Percentiles rank a stretch among this genome's conserved stretches.
phyloP scores from a whole-genome alignment of 2,329 filamentous ascomycete species.

The Xylariaceae sp. region DNA sequence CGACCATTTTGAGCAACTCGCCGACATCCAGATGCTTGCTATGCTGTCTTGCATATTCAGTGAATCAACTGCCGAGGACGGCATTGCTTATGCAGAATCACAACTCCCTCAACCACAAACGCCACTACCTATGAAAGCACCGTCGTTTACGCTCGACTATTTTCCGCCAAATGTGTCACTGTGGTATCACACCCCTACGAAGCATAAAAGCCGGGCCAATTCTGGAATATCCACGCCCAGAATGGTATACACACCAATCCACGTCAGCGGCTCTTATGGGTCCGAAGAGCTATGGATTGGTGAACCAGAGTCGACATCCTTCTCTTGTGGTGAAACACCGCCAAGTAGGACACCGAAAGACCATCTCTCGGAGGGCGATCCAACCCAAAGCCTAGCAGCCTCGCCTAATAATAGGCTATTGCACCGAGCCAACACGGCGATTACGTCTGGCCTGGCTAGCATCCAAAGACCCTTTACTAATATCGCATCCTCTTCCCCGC shows the following conservation, averaged over 20 bases:
- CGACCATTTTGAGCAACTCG: slow-evolving; percentile 54
- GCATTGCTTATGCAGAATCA: slow-evolving; percentile 52
- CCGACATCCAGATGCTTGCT: slow-evolving; percentile 64
- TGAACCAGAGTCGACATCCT: slow-evolving; percentile 52
- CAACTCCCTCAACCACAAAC: slow-evolving; percentile 54
- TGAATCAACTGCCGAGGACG: slow-evolving; percentile 51
- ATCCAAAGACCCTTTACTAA: slow-evolving; percentile 43
- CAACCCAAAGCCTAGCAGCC: slow-evolving; percentile 51
- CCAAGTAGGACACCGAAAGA: slow-evolving; percentile 45
- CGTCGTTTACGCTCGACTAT: slow-evolving; percentile 61
- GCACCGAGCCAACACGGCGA: slow-evolving; percentile 48
- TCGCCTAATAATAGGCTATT: slow-evolving; percentile 53
- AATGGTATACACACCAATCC: slow-evolving; percentile 49
- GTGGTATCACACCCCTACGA: slow-evolving; percentile 40
- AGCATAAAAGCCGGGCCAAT: slow-evolving; percentile 47
- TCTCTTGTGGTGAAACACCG: slow-evolving; percentile 58
- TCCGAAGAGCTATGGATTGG: slow-evolving; percentile 52
- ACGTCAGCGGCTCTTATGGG: slow-evolving; percentile 50
- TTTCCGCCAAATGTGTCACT: slow-evolving; percentile 54
- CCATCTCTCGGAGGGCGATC: slow-evolving; percentile 41
- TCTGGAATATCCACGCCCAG: slow-evolving; percentile 54
- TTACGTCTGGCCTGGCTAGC: slow-evolving; percentile 50
- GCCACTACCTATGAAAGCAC: slow-evolving; percentile 59
- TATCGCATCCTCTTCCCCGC: slow-evolving; percentile 39
- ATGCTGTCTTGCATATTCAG: slow-evolving; percentile 67